Evolutionary conservation across 495 filamentous ascomycete species (phyloP).

Genomic region (Aspergillus sclerotioniger): DNA sequence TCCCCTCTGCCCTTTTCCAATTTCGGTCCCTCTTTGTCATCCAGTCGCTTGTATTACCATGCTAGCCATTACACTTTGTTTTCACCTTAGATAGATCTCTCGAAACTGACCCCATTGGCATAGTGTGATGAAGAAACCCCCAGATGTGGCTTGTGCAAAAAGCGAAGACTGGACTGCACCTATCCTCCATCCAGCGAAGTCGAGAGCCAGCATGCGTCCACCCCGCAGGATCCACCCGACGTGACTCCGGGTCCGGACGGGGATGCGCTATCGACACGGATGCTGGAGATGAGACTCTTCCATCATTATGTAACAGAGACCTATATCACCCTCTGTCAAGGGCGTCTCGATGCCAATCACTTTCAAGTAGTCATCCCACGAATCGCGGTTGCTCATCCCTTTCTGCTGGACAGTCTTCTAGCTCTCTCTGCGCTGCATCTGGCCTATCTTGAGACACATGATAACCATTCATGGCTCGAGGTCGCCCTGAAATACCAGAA

Average conservation of each 20-base stretch:
- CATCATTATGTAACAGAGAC: constrained; percentile 40
- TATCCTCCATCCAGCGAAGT: constrained; percentile 33
- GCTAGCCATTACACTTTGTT: background rate
- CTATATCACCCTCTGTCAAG: constrained; percentile 29
- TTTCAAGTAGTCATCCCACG: constrained; percentile 44
- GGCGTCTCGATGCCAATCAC: constrained; percentile 32
- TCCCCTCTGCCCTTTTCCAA: background rate
- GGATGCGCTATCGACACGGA: constrained; percentile 23
- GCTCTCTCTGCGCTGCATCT: constrained; percentile 49
- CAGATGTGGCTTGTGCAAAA: constrained; percentile 36
- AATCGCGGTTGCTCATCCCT: constrained; percentile 42
- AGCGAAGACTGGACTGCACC: constrained; percentile 35
- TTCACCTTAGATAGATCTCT: too few relatives aligned
- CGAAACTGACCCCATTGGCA: background rate
- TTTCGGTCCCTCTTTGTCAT: background rate
- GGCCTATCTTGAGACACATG: constrained; percentile 31
- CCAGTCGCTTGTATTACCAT: background rate
- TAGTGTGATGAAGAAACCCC: constrained; percentile 41
- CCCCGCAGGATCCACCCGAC: constrained; percentile 24
- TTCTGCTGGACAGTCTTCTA: constrained; percentile 46
- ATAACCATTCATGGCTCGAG: constrained; percentile 33
- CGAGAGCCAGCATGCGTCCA: constrained; percentile 26
- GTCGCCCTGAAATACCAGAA: constrained; percentile 37
- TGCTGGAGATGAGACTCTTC: constrained; percentile 41
- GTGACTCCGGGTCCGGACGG: constrained; percentile 7